These are phyloP conservation scores for Lantana camara DNA, from an alignment of 257 asterid genomes.

Conservation along the genomic window DNA sequence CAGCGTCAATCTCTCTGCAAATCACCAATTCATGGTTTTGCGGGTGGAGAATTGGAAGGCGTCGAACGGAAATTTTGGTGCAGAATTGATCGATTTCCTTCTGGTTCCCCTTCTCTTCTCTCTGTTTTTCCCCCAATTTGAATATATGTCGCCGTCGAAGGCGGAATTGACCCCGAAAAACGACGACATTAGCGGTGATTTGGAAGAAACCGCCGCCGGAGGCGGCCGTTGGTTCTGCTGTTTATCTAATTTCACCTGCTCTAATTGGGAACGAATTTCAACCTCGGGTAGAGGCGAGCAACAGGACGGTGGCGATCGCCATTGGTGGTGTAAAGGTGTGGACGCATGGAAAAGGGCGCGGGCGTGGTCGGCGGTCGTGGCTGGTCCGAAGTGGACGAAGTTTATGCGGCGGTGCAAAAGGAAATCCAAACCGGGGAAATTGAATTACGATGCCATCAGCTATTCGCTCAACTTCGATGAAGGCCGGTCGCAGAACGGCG, in stretches of 20 bases:
- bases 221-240: slow-evolving; percentile 48
- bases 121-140: neutral
- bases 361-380: slow-evolving; percentile 78
- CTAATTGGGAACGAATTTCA: slow-evolving; percentile 63
- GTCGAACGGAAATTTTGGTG: no score
- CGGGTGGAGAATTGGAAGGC: no score
- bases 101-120: neutral
- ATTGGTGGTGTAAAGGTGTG: slow-evolving; percentile 48
- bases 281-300: slow-evolving; percentile 40
- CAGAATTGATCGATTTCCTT: neutral
- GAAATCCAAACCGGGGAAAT: slow-evolving; percentile 40
- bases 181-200: slow-evolving; percentile 34
- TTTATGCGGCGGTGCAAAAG: slow-evolving; percentile 66
- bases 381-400: slow-evolving; percentile 89
- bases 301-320: slow-evolving; percentile 1
- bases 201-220: slow-evolving; percentile 41
- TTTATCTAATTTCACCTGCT: slow-evolving; percentile 48
- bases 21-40: neutral
- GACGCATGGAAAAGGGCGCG: slow-evolving; percentile 50
- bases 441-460: slow-evolving; percentile 70
- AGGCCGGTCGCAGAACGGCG: slow-evolving; percentile 42
- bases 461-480: slow-evolving; percentile 78
- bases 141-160: slow-evolving; percentile 29
- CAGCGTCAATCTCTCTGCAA: slow-evolving; percentile 17
- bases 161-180: slow-evolving; percentile 30